Evolutionary conservation across 129 eudicot species (phyloP).

Genomic region (Chrysanthemum lavandulifolium): DNA sequence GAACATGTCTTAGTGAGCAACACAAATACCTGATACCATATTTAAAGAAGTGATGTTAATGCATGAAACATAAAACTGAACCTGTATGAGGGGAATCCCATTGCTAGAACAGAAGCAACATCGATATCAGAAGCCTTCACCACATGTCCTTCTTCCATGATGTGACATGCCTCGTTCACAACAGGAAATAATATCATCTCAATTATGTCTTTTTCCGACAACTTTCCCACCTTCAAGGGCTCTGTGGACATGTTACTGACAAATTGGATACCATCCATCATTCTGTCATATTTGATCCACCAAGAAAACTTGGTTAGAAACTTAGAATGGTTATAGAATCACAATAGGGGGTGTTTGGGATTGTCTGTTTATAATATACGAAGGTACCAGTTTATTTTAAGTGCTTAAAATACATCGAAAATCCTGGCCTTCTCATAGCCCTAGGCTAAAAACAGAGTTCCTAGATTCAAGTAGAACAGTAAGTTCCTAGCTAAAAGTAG

Average conservation of each 20-base stretch:
- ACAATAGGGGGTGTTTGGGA: background rate
- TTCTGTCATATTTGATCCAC: constrained; percentile 28
- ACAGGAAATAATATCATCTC: constrained; percentile 51
- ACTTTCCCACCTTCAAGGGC: constrained; percentile 12
- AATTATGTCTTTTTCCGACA: constrained; percentile 39
- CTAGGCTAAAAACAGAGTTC: too few relatives aligned
- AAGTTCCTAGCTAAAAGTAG: too few relatives aligned
- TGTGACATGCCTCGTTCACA: constrained; percentile 47
- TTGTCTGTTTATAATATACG: too few relatives aligned
- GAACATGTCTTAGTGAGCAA: background rate
- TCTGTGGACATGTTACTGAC: constrained; percentile 5
- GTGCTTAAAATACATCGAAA: too few relatives aligned
- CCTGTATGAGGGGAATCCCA: constrained; percentile 63
- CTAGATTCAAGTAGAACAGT: too few relatives aligned
- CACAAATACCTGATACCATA: too few relatives aligned
- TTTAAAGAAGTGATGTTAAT: background rate
- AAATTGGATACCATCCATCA: constrained; percentile 2
- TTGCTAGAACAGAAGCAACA: constrained; percentile 48
- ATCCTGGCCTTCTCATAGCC: too few relatives aligned
- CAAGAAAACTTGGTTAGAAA: background rate
- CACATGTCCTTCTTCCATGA: constrained; percentile 39
- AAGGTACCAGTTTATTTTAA: too few relatives aligned
- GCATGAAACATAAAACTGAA: constrained; percentile 1
- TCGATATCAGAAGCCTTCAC: constrained; percentile 49
- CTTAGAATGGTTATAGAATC: background rate